Evolutionary conservation across 129 eudicot species (phyloP).

Genomic region (Daucus carota): DNA sequence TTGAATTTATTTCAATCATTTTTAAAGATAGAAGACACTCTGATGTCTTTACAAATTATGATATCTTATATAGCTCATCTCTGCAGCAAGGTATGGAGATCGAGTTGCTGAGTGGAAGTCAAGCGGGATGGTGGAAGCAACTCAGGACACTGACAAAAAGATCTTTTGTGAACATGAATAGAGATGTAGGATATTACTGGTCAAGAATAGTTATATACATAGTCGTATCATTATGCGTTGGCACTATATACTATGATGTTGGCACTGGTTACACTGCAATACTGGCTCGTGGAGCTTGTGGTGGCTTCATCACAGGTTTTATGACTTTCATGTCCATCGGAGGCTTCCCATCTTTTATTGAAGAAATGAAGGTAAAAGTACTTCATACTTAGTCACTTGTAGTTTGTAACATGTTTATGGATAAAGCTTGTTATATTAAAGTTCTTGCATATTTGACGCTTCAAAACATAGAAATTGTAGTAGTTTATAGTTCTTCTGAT

Average conservation of each 20-base stretch:
- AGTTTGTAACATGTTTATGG: neutral
- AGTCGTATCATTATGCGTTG: conserved; percentile 55
- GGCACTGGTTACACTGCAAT: conserved; percentile 70
- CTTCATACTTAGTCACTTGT: neutral
- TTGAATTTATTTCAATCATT: neutral
- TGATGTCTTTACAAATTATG: neutral
- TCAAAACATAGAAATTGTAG: neutral
- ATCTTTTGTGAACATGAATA: conserved; percentile 64
- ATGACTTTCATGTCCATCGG: conserved; percentile 94
- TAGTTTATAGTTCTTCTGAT: neutral
- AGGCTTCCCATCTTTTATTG: conserved; percentile 82
- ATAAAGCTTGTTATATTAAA: neutral
- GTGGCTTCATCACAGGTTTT: conserved; percentile 69
- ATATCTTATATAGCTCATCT: neutral
- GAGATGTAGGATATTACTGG: conserved; percentile 89
- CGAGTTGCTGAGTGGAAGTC: conserved; percentile 35
- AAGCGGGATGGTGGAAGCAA: conserved; percentile 84
- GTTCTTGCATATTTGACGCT: neutral
- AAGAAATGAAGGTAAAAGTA: conserved; percentile 65
- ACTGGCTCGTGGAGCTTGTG: conserved; percentile 76
- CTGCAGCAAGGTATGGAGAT: conserved; percentile 48
- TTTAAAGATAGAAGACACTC: neutral
- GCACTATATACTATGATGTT: conserved; percentile 67
- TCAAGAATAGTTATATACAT: conserved; percentile 47
- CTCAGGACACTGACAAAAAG: conserved; percentile 54